Evolutionary conservation across 2,329 filamentous ascomycete species (phyloP).

Genomic region (Venturia asperata): DNA sequence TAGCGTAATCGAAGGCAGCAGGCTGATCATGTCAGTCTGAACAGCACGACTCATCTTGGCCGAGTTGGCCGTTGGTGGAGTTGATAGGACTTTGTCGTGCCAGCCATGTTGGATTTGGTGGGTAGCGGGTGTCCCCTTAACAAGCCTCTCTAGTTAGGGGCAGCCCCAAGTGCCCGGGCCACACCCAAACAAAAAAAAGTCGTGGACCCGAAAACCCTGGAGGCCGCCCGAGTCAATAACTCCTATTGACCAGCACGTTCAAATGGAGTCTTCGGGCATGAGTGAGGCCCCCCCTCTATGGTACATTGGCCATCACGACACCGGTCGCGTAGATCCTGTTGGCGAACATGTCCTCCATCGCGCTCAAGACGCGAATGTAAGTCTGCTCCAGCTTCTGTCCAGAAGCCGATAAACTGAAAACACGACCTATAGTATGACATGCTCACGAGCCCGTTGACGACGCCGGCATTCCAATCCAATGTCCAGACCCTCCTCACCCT

Average conservation of each 20-base stretch:
- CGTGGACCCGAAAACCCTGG: not conserved
- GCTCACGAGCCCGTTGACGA: constrained; percentile 72
- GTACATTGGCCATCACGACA: constrained; percentile 69
- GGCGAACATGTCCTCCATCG: constrained; percentile 58
- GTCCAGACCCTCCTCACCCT: constrained; percentile 56
- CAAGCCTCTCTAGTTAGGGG: no score
- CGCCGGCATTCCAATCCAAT: constrained; percentile 60
- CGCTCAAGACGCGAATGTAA: constrained; percentile 62
- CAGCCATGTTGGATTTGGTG: no score
- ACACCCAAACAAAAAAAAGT: no score
- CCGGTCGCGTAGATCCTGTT: constrained; percentile 52
- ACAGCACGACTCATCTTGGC: constrained; percentile 60
- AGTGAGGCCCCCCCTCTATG: constrained; percentile 42
- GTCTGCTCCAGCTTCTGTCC: constrained; percentile 25
- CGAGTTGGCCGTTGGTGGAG: not conserved
- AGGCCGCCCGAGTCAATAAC: not conserved
- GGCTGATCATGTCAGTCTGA: constrained; percentile 63
- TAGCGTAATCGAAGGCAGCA: constrained; percentile 66
- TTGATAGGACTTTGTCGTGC: not conserved
- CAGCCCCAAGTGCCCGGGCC: no score
- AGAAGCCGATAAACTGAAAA: not conserved
- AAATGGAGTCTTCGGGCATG: constrained; percentile 11
- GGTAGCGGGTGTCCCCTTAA: no score
- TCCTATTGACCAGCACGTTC: not conserved
- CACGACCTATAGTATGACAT: constrained; percentile 60